Conservation (phyloP, 257 asterid species). For the Solanum paucissectum region DNA sequence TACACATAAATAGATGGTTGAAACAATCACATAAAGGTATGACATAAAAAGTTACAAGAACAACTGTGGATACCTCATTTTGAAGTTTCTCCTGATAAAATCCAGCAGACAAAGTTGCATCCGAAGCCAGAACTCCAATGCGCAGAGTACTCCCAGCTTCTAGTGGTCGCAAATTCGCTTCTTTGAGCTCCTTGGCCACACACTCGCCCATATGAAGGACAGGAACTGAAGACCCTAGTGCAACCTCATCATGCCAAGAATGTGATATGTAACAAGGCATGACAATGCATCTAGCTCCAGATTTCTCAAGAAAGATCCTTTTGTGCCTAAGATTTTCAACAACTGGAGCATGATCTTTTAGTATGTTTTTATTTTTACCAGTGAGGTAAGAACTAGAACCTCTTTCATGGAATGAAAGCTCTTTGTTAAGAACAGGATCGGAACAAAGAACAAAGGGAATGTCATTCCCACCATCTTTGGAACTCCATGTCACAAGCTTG, state of each 20-base stretch:
- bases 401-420: conserved; percentile 26
- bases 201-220: conserved; percentile 65
- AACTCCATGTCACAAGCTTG: conserved; percentile 25
- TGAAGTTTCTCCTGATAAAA: conserved; percentile 58
- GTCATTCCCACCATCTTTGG: conserved; percentile 12
- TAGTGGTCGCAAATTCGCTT: conserved; percentile 48
- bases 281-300: conserved; percentile 53
- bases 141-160: conserved; percentile 60
- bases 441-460: conserved; percentile 48
- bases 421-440: conserved; percentile 46
- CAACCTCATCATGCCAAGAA: conserved; percentile 51
- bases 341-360: conserved; percentile 12
- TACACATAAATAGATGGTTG: neutral
- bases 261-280: conserved; percentile 71
- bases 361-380: conserved; percentile 3
- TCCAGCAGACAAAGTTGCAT: conserved; percentile 23
- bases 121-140: conserved; percentile 47
- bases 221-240: conserved; percentile 52
- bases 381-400: conserved; percentile 7
- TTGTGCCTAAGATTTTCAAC: conserved; percentile 46
- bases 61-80: conserved; percentile 30
- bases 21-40: neutral
- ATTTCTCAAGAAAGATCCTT: conserved; percentile 44
- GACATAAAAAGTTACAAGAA: neutral
- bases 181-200: conserved; percentile 64